Evolutionary conservation across 257 asterid species (phyloP).

Genomic region (Datura wrightii): DNA sequence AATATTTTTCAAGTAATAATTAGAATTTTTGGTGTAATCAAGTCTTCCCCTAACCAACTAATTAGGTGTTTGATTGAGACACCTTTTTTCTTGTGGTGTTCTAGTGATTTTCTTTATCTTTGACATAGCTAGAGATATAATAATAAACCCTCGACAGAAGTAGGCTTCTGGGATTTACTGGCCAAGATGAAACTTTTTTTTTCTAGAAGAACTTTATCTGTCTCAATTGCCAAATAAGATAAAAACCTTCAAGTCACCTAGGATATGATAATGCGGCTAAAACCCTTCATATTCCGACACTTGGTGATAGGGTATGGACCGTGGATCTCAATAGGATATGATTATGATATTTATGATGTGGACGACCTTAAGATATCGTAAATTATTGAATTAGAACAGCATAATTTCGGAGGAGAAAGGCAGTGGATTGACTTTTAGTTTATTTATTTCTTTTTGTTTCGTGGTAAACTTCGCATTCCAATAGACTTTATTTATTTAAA

Average conservation of each 20-base stretch:
- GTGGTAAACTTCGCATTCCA: neutral
- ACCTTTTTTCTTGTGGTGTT: no score
- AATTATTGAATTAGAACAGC: neutral
- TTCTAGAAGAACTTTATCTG: neutral
- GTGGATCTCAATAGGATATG: neutral
- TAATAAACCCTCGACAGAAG: neutral
- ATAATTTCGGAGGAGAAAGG: neutral
- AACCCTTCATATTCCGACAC: neutral
- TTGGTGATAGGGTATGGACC: neutral
- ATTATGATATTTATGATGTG: no score
- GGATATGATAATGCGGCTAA: neutral
- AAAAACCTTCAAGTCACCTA: neutral
- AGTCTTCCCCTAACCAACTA: no score
- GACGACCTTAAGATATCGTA: neutral
- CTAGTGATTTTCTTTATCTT: no score
- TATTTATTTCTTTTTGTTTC: neutral
- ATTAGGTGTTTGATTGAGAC: no score
- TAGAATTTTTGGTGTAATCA: no score
- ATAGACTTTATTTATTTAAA: neutral
- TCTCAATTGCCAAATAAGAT: neutral
- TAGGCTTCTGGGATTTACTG: neutral
- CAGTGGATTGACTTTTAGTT: neutral
- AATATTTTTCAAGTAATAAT: no score
- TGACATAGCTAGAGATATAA: no score
- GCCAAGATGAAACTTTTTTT: neutral